A percentile compares a stretch with the other conserved stretches of the same genome.
Evolutionary conservation across 148 eudicot genomes (phyloP).

Genomic region (Rhododendron griersonianum): DNA sequence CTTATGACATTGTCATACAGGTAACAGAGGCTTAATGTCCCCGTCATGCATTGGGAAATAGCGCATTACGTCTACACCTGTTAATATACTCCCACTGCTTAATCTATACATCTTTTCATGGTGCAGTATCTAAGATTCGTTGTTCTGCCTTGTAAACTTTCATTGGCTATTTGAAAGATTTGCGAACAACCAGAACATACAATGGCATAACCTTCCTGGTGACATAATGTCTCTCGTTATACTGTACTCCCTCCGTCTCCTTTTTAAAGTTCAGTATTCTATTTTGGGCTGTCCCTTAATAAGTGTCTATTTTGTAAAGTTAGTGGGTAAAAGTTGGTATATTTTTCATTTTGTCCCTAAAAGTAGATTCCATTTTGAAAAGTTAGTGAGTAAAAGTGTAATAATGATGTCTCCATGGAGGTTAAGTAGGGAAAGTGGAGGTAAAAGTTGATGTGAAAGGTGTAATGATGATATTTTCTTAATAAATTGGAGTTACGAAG

Average conservation of each 20-base stretch:
- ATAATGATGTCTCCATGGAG: too few species aligned
- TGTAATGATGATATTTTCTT: too few species aligned
- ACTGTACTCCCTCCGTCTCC: neutral
- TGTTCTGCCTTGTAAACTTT: neutral
- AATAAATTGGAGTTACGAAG: too few species aligned
- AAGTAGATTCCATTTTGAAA: too few species aligned
- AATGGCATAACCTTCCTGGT: neutral
- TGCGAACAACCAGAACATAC: neutral
- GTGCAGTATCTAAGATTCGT: neutral
- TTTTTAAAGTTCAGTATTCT: too few species aligned
- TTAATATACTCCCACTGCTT: neutral
- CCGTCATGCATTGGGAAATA: neutral
- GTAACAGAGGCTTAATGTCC: neutral
- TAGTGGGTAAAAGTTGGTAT: too few species aligned
- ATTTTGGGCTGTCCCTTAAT: too few species aligned
- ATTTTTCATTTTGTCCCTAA: too few species aligned
- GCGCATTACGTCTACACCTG: neutral
- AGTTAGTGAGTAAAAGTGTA: too few species aligned
- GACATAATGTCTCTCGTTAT: neutral
- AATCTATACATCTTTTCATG: neutral
- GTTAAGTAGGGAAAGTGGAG: too few species aligned
- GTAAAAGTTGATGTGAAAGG: too few species aligned
- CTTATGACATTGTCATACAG: neutral
- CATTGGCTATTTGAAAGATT: neutral
- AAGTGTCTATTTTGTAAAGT: too few species aligned